Conservation (phyloP, 1,139 yeast species). For the Yarrowia galli region DNA sequence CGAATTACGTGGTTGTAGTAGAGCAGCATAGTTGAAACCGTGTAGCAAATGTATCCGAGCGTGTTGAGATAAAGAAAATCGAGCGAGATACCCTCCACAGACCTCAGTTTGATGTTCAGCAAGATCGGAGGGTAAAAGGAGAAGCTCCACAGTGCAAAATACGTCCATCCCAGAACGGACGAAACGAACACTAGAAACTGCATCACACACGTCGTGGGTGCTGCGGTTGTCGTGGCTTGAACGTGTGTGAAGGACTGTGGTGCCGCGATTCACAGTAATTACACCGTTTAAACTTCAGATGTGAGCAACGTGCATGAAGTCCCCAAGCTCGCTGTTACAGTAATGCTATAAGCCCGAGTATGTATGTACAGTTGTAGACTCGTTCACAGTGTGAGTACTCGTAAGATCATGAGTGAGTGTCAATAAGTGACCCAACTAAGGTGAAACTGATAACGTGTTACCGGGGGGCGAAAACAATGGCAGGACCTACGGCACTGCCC, state of each 20-base stretch:
- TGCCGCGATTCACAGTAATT: too few species aligned
- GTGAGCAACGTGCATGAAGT: too few species aligned
- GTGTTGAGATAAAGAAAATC: slow-evolving; percentile 56
- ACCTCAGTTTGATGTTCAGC: slow-evolving; percentile 51
- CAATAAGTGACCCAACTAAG: too few species aligned
- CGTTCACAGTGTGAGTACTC: too few species aligned
- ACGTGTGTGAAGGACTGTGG: background rate
- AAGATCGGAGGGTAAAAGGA: slow-evolving; percentile 58
- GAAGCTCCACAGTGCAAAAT: slow-evolving; percentile 52
- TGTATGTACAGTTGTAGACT: too few species aligned
- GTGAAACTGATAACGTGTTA: too few species aligned
- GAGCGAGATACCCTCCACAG: slow-evolving; percentile 57
- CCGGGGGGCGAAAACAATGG: too few species aligned
- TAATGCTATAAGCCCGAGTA: too few species aligned
- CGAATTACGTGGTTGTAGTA: slow-evolving; percentile 52
- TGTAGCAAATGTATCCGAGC: slow-evolving; percentile 56
- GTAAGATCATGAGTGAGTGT: too few species aligned
- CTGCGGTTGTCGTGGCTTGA: background rate
- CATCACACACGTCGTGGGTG: background rate
- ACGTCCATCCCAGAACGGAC: slow-evolving; percentile 47
- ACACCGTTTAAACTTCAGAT: too few species aligned
- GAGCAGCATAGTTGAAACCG: slow-evolving; percentile 54
- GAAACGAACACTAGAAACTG: slow-evolving; percentile 42
- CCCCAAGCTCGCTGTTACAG: too few species aligned
- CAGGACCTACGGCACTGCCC: too few species aligned